A percentile compares a stretch with the other conserved stretches of the same genome.
phyloP scores from a whole-genome alignment of 2,329 filamentous ascomycete species.

The Calonectria pseudoturangicola region DNA sequence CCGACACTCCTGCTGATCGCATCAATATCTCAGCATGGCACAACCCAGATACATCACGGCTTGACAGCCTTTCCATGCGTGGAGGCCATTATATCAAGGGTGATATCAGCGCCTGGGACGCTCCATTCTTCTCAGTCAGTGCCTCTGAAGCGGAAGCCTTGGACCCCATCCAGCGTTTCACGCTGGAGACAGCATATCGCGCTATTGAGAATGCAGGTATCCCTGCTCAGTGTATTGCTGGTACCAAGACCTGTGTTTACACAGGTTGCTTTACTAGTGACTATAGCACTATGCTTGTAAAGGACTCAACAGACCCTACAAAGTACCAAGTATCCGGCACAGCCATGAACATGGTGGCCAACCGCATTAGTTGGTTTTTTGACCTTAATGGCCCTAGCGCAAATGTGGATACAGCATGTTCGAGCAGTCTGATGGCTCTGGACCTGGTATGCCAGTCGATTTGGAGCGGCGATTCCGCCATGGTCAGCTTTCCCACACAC shows the following conservation, averaged over 20 bases:
- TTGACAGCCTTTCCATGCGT: slow-evolving; percentile 6
- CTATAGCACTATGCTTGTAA: slow-evolving; percentile 56
- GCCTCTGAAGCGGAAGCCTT: slow-evolving; percentile 41
- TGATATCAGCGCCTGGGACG: slow-evolving; percentile 2
- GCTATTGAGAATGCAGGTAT: slow-evolving; percentile 62
- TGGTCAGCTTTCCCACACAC: background rate
- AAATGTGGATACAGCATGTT: slow-evolving; percentile 46
- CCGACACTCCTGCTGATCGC: background rate
- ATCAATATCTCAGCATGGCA: slow-evolving; percentile 17
- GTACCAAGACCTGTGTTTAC: slow-evolving; percentile 59
- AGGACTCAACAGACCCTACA: slow-evolving; percentile 54
- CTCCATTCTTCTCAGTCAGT: slow-evolving; percentile 18
- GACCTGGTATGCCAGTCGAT: slow-evolving; percentile 57
- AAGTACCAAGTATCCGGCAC: slow-evolving; percentile 56
- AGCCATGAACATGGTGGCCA: slow-evolving; percentile 60
- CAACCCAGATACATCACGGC: slow-evolving; percentile 1
- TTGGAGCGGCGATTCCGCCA: slow-evolving; percentile 60
- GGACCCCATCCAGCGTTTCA: slow-evolving; percentile 62
- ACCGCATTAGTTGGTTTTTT: slow-evolving; percentile 64
- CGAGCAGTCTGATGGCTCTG: slow-evolving; percentile 42
- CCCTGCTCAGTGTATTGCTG: slow-evolving; percentile 52
- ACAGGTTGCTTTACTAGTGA: slow-evolving; percentile 62
- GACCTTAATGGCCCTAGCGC: slow-evolving; percentile 44
- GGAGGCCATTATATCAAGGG: slow-evolving; percentile 9
- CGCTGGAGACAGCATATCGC: slow-evolving; percentile 58